phyloP scores from a whole-genome alignment of 257 asterid species.

The Knoxia roxburghii region DNA sequence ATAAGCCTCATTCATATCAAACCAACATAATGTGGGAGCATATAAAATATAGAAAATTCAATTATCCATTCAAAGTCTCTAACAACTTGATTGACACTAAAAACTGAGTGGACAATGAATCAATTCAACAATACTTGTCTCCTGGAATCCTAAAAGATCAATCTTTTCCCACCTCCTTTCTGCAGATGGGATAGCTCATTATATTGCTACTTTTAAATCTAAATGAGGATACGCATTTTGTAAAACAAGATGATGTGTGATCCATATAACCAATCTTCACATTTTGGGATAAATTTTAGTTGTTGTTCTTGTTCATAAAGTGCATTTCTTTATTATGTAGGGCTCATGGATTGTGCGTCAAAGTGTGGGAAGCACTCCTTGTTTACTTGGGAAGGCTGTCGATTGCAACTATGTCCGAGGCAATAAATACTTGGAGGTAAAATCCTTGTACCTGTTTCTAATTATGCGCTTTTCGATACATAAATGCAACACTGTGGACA shows the following conservation, averaged over 20 bases:
- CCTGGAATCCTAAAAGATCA: background rate
- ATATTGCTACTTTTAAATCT: too few species aligned
- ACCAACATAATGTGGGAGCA: too few species aligned
- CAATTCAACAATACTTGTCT: background rate
- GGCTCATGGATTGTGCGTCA: slow-evolving; percentile 99
- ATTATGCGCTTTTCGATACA: background rate
- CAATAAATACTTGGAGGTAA: slow-evolving; percentile 83
- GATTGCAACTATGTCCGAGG: slow-evolving; percentile 93
- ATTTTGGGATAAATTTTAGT: too few species aligned
- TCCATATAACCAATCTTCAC: too few species aligned
- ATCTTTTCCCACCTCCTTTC: slow-evolving; percentile 1
- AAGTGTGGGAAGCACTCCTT: slow-evolving; percentile 99
- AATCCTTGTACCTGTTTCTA: slow-evolving; percentile 8
- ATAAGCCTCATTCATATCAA: background rate
- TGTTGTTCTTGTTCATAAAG: background rate
- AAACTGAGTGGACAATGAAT: background rate
- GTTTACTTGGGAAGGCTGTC: slow-evolving; percentile 92
- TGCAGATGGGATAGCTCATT: too few species aligned
- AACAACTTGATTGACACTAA: background rate
- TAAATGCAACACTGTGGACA: background rate
- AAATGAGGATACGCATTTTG: too few species aligned
- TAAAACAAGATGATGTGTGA: too few species aligned
- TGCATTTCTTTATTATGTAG: slow-evolving; percentile 27
- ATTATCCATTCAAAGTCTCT: background rate
- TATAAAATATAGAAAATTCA: background rate